phyloP scores from a whole-genome alignment of 768 basidiomycete species.

The Rhodotorula paludigena region DNA sequence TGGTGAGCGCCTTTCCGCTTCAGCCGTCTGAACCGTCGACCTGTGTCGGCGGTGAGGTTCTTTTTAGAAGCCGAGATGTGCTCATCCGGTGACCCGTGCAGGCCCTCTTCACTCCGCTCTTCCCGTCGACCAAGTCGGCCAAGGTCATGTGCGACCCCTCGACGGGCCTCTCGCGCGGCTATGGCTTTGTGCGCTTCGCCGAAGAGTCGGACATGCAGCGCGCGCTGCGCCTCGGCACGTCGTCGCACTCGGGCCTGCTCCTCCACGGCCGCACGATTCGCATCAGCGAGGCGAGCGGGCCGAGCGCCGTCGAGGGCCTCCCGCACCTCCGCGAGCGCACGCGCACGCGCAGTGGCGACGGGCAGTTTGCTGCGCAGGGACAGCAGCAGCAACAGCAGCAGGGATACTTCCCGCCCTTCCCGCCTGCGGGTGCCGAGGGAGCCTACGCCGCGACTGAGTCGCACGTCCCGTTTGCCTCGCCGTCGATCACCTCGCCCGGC shows the following conservation, averaged over 20 bases:
- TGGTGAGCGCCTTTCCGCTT: too few species aligned
- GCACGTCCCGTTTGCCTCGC: slow-evolving; percentile 15
- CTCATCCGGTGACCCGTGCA: not conserved
- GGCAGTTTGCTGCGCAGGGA: not conserved
- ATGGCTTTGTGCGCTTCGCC: slow-evolving; percentile 88
- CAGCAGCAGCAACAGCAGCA: slow-evolving; percentile 11
- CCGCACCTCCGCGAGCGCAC: slow-evolving; percentile 22
- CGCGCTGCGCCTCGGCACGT: slow-evolving; percentile 63
- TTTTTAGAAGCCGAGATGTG: too few species aligned
- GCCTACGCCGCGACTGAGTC: not conserved
- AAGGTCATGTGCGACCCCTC: slow-evolving; percentile 60
- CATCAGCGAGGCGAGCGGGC: slow-evolving; percentile 41
- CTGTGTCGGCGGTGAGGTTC: too few species aligned
- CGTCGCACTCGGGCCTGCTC: slow-evolving; percentile 57
- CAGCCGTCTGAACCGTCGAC: too few species aligned
- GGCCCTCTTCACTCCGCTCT: slow-evolving; percentile 68
- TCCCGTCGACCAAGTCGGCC: slow-evolving; percentile 87
- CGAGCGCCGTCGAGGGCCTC: slow-evolving; percentile 7
- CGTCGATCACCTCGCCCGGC: not conserved
- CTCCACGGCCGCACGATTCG: slow-evolving; percentile 41
- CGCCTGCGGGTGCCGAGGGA: not conserved
- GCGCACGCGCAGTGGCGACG: slow-evolving; percentile 18
- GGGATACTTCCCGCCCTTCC: slow-evolving; percentile 31
- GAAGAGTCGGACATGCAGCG: slow-evolving; percentile 84
- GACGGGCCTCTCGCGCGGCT: slow-evolving; percentile 81